Evolutionary conservation across 176 grass and related monocot genomes (phyloP).

Genomic region (Oryza punctata): DNA sequence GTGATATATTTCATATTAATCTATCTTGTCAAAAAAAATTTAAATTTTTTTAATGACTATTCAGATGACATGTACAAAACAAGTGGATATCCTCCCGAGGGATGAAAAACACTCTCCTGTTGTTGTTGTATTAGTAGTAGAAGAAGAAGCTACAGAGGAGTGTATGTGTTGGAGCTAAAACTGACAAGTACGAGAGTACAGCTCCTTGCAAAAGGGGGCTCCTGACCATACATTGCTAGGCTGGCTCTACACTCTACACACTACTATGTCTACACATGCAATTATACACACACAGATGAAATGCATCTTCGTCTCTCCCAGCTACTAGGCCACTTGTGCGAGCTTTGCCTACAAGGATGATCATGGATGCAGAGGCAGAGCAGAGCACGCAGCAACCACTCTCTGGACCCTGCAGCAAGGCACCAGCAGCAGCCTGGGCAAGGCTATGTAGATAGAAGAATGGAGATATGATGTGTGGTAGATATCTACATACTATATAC

Average conservation of each 20-base stretch:
- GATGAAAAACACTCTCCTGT: too few species aligned
- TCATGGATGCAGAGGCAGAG: not conserved
- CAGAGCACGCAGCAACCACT: not conserved
- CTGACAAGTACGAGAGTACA: slow-evolving; percentile 50
- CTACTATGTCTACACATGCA: not conserved
- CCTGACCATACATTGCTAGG: slow-evolving; percentile 18
- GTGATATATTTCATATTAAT: too few species aligned
- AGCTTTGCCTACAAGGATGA: not conserved
- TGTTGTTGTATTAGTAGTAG: too few species aligned
- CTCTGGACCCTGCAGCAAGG: slow-evolving; percentile 6
- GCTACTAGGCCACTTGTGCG: slow-evolving; percentile 6
- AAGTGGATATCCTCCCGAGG: too few species aligned
- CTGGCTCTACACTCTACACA: slow-evolving; percentile 24
- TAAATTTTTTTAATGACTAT: too few species aligned
- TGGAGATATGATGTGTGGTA: not conserved
- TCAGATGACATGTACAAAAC: too few species aligned
- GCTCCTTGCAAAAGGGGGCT: not conserved
- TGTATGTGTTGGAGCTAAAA: slow-evolving; percentile 42
- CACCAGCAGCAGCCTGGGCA: too few species aligned
- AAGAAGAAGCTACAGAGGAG: not conserved
- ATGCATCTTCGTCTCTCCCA: not conserved
- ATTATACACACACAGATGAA: not conserved
- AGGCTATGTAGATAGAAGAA: not conserved
- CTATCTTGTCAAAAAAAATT: too few species aligned
- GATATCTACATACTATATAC: not conserved